Base-by-base conservation (phyloP, 2,329 filamentous ascomycete species). In the Pestalotiopsis sp. region DNA sequence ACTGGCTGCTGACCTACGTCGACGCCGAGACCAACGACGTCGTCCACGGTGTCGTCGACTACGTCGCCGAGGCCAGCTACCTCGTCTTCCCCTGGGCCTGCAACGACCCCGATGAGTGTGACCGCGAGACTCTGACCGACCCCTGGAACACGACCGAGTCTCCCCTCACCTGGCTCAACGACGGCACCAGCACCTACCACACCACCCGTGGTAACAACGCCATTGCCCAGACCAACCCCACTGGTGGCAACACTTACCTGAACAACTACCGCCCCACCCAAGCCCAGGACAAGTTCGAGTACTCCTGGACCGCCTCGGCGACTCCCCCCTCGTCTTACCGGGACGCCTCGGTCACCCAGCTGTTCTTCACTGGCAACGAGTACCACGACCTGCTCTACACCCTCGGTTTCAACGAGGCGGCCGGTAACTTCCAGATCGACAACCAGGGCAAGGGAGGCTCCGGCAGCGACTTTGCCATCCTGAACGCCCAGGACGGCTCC, bases 1-100 rank as follows among this genome's bases (percentile, higher is more conserved):
- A 89, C 78, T 90, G 87, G 87, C 82, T 90, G n/a, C 76, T 88
- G 57, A 85, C 85, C 2, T 90, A 90, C 72, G 83, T 89, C 39
- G 84, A 89, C 65, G 85, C 86, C 4, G 75, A 77, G 4, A 81
- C 80, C 65, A 83, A 82, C 39, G 80, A 82, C 23, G 76, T 85
- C 61, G 74, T 90, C 9, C 80, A 86, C 63, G 86, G 84, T 65
- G 86, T 89, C 23, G 83, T 88, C 27, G 86, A 90, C 78, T 90
- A 88, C 69, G 84, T 87, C 61, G 81, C 84, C 5, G 85, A 89
- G 38, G 87, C 86, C 2, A 84, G 82, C 9, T 86, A 88, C 74
- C 75, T 86, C 71, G 88, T 90, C 67, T 90, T 85, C 73, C 85
- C 84, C 11, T 89, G 87, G 85, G 84, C 83, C 45, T 71, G 84